A percentile compares a stretch with the other conserved stretches of the same genome.
Conservation (phyloP, 2,329 filamentous ascomycete genomes). For the Onygenales sp. region DNA sequence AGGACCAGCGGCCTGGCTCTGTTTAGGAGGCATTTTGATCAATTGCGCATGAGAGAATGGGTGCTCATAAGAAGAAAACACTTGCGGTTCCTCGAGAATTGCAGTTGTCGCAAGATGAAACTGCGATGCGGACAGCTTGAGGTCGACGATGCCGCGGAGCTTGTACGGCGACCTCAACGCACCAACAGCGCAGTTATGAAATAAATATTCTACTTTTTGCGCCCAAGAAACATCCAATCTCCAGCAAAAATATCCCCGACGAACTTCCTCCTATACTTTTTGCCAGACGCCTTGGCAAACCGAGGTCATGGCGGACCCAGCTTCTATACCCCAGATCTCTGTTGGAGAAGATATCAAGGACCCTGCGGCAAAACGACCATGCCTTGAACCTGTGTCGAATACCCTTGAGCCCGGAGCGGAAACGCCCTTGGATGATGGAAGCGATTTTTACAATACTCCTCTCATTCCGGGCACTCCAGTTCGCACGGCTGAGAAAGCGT, state of each 20-base stretch:
- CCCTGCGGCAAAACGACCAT: constrained; percentile 18
- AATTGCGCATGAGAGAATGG: background rate
- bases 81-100: background rate
- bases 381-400: constrained; percentile 21
- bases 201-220: background rate
- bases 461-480: constrained; percentile 21
- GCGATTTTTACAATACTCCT: constrained; percentile 35
- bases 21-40: background rate
- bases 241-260: background rate
- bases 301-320: constrained; percentile 5
- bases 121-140: background rate
- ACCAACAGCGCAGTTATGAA: background rate
- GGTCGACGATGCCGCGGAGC: background rate
- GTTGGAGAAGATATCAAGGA: background rate
- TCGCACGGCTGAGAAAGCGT: constrained; percentile 6
- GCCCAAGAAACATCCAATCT: background rate
- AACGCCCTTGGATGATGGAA: constrained; percentile 25
- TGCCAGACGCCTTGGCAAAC: background rate
- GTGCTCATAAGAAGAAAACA: background rate
- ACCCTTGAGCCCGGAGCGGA: constrained; percentile 8
- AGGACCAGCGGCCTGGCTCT: background rate
- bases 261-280: background rate
- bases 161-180: background rate
- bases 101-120: background rate
- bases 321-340: background rate